Percentiles rank a stretch among this genome's conserved stretches.
Evolutionary conservation across 2,329 filamentous ascomycete species (phyloP).

Genomic region (Ceratocystiopsis minuta): DNA sequence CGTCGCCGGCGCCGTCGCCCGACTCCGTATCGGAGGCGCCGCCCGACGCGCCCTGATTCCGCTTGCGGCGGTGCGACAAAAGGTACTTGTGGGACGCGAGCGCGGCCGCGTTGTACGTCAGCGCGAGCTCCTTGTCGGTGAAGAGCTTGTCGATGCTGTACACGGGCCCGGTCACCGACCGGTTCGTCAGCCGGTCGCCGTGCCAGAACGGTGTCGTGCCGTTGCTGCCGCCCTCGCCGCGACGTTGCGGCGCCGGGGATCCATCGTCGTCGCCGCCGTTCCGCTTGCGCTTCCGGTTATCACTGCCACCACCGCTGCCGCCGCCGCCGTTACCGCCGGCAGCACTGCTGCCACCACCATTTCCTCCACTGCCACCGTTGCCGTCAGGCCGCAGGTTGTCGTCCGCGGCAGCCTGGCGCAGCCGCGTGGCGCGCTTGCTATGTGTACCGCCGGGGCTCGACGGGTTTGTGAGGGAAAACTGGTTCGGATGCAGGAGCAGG

Average conservation of each 20-base stretch:
- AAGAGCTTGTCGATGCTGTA: constrained; percentile 55
- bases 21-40: constrained; percentile 35
- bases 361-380: background rate
- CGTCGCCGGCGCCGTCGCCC: constrained; percentile 18
- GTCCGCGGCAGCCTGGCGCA: constrained; percentile 41
- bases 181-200: constrained; percentile 35
- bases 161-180: constrained; percentile 38
- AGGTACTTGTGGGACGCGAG: constrained; percentile 44
- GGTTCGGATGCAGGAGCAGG: constrained; percentile 47
- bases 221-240: constrained; percentile 35
- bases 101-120: constrained; percentile 46
- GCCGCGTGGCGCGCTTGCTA: constrained; percentile 42
- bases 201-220: constrained; percentile 45
- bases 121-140: constrained; percentile 48
- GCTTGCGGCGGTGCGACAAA: constrained; percentile 34
- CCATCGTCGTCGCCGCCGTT: constrained; percentile 39
- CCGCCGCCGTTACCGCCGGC: no score
- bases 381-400: constrained; percentile 27
- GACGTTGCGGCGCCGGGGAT: constrained; percentile 39
- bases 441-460: constrained; percentile 45
- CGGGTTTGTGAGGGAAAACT: constrained; percentile 48
- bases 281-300: constrained; percentile 44
- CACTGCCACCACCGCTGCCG: constrained; percentile 23
- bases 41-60: constrained; percentile 29
- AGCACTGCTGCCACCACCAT: no score